A percentile compares a stretch with the other conserved stretches of the same genome.
Conservation (phyloP, 306 rosid species). For the Senna siamea region DNA sequence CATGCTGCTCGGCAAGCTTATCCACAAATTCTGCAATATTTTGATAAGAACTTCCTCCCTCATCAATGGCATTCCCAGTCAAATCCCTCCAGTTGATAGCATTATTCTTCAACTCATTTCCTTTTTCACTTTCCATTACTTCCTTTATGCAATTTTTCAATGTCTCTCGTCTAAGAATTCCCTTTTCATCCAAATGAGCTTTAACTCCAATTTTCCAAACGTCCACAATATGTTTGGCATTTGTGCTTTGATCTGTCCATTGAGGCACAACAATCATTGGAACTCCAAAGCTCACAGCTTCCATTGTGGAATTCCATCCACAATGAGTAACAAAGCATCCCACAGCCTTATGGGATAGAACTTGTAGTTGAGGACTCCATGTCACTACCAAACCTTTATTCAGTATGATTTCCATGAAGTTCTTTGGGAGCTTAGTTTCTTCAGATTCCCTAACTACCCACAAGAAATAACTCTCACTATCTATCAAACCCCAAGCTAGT, state of each 20-base stretch:
- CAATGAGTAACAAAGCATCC: not conserved
- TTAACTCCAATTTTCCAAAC: not conserved
- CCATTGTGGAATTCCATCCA: not conserved
- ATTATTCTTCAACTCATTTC: not conserved
- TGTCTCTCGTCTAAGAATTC: not conserved
- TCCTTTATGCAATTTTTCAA: not conserved
- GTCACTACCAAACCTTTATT: not conserved
- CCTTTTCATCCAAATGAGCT: not conserved
- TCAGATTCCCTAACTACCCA: not conserved
- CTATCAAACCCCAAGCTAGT: not conserved
- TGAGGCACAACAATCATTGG: constrained; percentile 5
- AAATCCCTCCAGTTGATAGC: not conserved
- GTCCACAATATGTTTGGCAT: not conserved
- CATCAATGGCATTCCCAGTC: not conserved
- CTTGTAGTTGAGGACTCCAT: not conserved
- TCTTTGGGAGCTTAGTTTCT: not conserved
- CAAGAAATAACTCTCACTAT: not conserved
- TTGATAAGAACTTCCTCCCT: constrained; percentile 12
- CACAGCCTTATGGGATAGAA: not conserved
- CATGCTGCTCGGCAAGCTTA: too few species aligned
- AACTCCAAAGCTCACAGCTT: not conserved
- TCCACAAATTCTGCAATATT: too few species aligned
- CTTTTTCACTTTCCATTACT: not conserved
- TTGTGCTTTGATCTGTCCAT: not conserved
- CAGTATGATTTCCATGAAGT: not conserved